phyloP scores from a whole-genome alignment of 768 basidiomycete species.

The Suillus lakei region DNA sequence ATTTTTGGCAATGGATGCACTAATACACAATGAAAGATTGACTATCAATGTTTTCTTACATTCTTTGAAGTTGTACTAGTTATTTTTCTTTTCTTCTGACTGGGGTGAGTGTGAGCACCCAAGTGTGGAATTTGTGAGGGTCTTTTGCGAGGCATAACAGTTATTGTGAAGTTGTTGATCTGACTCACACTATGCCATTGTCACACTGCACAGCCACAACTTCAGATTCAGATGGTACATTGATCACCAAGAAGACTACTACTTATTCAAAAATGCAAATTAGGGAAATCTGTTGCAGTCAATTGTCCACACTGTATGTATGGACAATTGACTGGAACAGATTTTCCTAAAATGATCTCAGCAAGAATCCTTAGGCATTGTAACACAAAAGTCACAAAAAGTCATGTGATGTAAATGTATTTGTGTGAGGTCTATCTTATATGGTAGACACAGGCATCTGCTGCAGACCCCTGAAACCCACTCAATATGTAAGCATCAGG shows the following conservation, averaged over 20 bases:
- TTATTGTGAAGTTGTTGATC: background rate
- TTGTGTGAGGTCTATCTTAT: background rate
- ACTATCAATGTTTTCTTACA: background rate
- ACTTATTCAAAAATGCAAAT: too few relatives aligned
- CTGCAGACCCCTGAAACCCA: constrained; percentile 45
- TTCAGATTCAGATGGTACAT: too few relatives aligned
- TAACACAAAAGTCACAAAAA: background rate
- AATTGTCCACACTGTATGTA: too few relatives aligned
- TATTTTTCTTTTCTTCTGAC: background rate
- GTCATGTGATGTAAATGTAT: background rate
- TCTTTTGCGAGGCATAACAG: background rate
- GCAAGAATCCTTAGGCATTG: too few relatives aligned
- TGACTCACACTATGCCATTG: background rate
- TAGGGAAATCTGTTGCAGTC: too few relatives aligned
- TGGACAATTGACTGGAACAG: too few relatives aligned
- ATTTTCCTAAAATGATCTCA: too few relatives aligned
- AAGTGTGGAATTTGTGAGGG: background rate
- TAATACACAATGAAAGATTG: background rate
- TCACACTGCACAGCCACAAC: background rate
- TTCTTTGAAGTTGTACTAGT: background rate
- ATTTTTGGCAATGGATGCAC: too few relatives aligned
- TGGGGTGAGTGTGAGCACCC: background rate
- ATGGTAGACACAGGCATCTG: constrained; percentile 39
- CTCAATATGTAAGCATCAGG: constrained; percentile 42
- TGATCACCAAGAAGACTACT: too few relatives aligned